Percentiles rank a stretch among this genome's conserved stretches.
phyloP scores from a whole-genome alignment of 208 protist genomes.

The Trypanosoma avium region DNA sequence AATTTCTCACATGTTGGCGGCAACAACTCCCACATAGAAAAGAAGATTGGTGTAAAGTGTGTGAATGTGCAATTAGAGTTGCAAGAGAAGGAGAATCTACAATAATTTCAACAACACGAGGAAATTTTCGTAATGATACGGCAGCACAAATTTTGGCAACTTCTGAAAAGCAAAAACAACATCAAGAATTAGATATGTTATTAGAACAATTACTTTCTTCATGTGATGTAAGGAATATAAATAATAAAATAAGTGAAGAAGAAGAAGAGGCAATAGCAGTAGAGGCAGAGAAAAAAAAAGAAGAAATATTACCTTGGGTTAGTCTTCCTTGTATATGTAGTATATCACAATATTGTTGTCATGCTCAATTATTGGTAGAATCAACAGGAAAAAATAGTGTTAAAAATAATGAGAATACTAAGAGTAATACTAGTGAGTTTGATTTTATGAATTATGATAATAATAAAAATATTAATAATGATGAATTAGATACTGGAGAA shows the following conservation, averaged over 20 bases:
- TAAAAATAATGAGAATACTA: too few species aligned
- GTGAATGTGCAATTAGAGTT: constrained; percentile 24
- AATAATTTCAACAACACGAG: background rate
- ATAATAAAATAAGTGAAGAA: background rate
- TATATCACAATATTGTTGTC: too few species aligned
- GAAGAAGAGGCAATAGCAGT: background rate
- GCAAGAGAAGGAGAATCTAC: constrained; percentile 3
- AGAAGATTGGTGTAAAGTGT: constrained; percentile 21
- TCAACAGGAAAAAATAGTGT: too few species aligned
- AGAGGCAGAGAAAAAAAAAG: background rate
- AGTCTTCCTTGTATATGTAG: background rate
- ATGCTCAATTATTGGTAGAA: too few species aligned
- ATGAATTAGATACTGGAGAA: constrained; percentile 20
- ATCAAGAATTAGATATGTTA: constrained; percentile 5
- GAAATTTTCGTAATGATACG: background rate
- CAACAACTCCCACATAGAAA: constrained; percentile 33
- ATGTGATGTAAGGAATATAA: too few species aligned
- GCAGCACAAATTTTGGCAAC: background rate
- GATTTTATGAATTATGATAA: too few species aligned
- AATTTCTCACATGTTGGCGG: constrained; percentile 26
- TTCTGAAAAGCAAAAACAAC: background rate
- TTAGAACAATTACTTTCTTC: constrained; percentile 17
- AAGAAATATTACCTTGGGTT: background rate
- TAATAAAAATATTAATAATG: constrained; percentile 8
- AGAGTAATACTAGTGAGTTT: too few species aligned